A percentile compares a stretch with the other conserved stretches of the same genome.
phyloP scores from a whole-genome alignment of 805 yeast genomes.

The Wickerhamiella galacta region DNA sequence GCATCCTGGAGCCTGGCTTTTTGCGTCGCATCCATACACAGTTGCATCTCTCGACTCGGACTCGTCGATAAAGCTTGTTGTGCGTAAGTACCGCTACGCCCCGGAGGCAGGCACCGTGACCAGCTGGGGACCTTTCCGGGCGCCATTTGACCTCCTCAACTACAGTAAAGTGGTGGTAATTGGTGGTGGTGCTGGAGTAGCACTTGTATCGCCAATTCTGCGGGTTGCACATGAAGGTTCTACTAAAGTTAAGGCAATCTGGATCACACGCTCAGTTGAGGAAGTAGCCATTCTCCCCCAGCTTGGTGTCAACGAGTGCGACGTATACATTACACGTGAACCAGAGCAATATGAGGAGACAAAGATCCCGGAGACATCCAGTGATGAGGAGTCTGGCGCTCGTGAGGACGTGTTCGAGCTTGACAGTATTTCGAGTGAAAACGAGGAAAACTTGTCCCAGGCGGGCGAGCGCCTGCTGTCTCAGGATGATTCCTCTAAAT shows the following conservation, averaged over 20 bases:
- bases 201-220: conserved; percentile 9
- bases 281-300: conserved; percentile 3
- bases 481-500: too few species aligned
- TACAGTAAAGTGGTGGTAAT: conserved; percentile 9
- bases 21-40: conserved; percentile 29
- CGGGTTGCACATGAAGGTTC: background rate
- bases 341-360: too few species aligned
- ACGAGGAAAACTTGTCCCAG: conserved; percentile 1
- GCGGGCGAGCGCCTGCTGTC: too few species aligned
- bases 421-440: conserved; percentile 1
- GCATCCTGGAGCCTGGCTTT: conserved; percentile 25
- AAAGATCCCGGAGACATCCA: too few species aligned
- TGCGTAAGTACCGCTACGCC: conserved; percentile 24
- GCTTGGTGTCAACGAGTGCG: conserved; percentile 9
- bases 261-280: conserved; percentile 5
- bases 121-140: conserved; percentile 26
- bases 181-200: conserved; percentile 17
- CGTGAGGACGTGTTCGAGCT: conserved; percentile 4
- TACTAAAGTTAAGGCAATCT: conserved; percentile 2
- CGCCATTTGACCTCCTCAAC: conserved; percentile 14
- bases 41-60: conserved; percentile 35
- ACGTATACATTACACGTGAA: conserved; percentile 11
- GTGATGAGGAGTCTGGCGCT: too few species aligned
- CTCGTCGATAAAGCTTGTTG: conserved; percentile 21
- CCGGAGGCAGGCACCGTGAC: conserved; percentile 18